These are phyloP conservation scores for Fusarium tupiense DNA, from an alignment of 2,329 filamentous ascomycete genomes.

Conservation along the genomic window DNA sequence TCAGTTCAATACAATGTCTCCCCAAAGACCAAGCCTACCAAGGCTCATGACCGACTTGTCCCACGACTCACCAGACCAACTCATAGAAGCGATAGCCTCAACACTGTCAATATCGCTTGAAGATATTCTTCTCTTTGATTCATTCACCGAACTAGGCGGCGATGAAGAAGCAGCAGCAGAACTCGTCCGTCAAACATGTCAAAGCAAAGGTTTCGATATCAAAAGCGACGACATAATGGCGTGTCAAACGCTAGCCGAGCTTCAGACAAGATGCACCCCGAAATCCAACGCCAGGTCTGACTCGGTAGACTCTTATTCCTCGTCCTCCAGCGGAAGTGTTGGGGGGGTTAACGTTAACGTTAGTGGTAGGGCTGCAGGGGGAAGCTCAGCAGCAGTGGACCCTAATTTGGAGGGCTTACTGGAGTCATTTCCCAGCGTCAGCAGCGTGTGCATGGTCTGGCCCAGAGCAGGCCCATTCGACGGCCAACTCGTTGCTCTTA, in stretches of 20 bases:
- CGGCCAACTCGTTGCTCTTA: constrained; percentile 58
- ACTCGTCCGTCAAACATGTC: constrained; percentile 23
- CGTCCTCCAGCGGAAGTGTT: neutral
- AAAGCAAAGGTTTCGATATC: constrained; percentile 45
- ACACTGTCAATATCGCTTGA: constrained; percentile 48
- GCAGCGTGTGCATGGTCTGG: constrained; percentile 54
- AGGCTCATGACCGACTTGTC: constrained; percentile 38
- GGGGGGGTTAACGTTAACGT: neutral
- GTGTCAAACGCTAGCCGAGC: constrained; percentile 56
- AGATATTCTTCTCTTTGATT: constrained; percentile 51
- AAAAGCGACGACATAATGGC: constrained; percentile 53
- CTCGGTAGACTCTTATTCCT: constrained; percentile 18
- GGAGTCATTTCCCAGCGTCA: constrained; percentile 52
- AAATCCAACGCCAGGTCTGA: neutral
- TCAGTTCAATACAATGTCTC: constrained; percentile 9
- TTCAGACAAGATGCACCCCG: constrained; percentile 52
- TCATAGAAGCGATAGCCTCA: constrained; percentile 49
- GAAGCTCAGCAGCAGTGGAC: constrained; percentile 12
- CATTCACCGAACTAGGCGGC: constrained; percentile 57
- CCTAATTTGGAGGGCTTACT: constrained; percentile 51
- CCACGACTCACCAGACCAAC: constrained; percentile 41
- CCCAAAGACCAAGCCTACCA: constrained; percentile 26
- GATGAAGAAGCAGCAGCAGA: constrained; percentile 49
- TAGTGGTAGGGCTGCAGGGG: constrained; percentile 22
- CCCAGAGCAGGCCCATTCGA: constrained; percentile 62